These are phyloP conservation scores for Haberlea rhodopensis DNA, from an alignment of 257 asterid species.

Conservation along the genomic window DNA sequence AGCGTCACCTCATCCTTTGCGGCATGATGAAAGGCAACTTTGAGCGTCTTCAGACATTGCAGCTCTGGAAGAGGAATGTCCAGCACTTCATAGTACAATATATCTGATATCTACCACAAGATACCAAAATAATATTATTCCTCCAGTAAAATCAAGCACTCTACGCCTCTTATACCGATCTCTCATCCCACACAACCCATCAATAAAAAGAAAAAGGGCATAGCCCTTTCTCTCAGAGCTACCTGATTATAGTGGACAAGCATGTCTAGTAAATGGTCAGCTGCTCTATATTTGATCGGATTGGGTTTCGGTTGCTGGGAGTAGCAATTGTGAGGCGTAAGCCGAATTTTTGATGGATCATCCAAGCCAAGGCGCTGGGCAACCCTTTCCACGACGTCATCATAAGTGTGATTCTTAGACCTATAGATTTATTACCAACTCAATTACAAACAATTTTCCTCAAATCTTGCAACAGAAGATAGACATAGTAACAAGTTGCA, in stretches of 20 bases:
- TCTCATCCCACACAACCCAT: background rate
- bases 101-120: conserved; percentile 63
- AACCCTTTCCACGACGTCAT: conserved; percentile 75
- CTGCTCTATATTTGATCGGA: conserved; percentile 68
- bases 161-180: conserved; percentile 4
- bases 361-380: conserved; percentile 71
- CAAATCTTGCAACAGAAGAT: background rate
- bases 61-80: conserved; percentile 93
- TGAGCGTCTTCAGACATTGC: conserved; percentile 84
- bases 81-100: conserved; percentile 84
- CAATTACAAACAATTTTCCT: background rate
- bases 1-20: conserved; percentile 70
- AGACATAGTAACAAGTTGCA: conserved; percentile 8
- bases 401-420: conserved; percentile 73
- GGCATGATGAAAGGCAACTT: conserved; percentile 84
- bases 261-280: conserved; percentile 74
- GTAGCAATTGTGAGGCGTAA: conserved; percentile 85
- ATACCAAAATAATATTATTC: conserved; percentile 20
- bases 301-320: conserved; percentile 93
- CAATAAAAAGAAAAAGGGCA: background rate
- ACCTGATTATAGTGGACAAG: conserved; percentile 93
- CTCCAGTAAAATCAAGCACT: conserved; percentile 6
- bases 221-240: background rate
- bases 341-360: conserved; percentile 80
- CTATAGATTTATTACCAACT: conserved; percentile 37